Percentiles rank a stretch among this genome's conserved stretches.
phyloP scores from a whole-genome alignment of 345 rosid genomes.

The Eucalyptus regnans region DNA sequence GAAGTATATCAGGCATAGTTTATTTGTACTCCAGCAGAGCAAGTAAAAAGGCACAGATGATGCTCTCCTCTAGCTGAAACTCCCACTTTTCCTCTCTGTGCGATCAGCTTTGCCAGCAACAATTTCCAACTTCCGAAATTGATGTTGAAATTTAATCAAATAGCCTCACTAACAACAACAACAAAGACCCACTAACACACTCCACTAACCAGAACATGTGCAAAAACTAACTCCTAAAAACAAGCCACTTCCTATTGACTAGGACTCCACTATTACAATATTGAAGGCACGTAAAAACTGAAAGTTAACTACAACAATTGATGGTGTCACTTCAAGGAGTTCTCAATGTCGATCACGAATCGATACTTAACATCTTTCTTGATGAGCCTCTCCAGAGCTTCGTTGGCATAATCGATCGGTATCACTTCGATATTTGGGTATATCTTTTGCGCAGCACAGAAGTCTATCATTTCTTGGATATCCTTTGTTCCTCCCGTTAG shows the following conservation, averaged over 20 bases:
- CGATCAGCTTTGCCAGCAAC: not conserved
- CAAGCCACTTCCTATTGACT: too few relatives aligned
- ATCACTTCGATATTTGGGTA: slow-evolving; percentile 60
- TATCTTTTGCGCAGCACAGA: slow-evolving; percentile 58
- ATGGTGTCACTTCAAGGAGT: slow-evolving; percentile 34
- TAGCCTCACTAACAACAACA: too few relatives aligned
- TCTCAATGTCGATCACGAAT: slow-evolving; percentile 71
- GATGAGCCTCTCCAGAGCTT: slow-evolving; percentile 66
- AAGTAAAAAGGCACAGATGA: not conserved
- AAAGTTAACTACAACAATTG: not conserved
- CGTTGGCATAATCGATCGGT: slow-evolving; percentile 53
- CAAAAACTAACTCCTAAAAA: too few relatives aligned
- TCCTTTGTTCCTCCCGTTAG: slow-evolving; percentile 44
- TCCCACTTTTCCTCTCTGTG: not conserved
- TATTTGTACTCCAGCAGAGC: not conserved
- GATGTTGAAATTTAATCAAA: too few relatives aligned
- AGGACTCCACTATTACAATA: too few relatives aligned
- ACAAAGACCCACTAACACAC: too few relatives aligned
- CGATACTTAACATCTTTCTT: slow-evolving; percentile 71
- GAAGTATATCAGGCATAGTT: not conserved
- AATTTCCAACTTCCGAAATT: not conserved
- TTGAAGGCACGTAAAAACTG: too few relatives aligned
- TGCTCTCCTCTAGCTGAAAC: not conserved
- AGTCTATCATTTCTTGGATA: slow-evolving; percentile 71
- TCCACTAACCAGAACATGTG: too few relatives aligned